These are phyloP conservation scores for Fusarium circinatum DNA, from an alignment of 2,329 filamentous ascomycete species.

Conservation along the genomic window DNA sequence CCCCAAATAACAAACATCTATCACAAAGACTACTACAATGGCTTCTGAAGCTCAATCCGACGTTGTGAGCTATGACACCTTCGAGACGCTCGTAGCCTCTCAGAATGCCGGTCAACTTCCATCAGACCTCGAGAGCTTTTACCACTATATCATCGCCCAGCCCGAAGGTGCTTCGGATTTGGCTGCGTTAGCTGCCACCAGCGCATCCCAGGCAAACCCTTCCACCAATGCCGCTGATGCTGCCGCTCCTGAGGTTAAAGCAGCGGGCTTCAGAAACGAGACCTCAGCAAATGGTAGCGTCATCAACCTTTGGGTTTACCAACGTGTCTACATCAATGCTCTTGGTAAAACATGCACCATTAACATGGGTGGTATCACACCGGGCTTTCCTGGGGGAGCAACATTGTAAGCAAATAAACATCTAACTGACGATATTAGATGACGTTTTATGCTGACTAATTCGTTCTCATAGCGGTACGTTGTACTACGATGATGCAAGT, in stretches of 20 bases:
- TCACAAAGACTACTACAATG: neutral
- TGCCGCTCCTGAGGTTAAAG: neutral
- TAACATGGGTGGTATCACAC: neutral
- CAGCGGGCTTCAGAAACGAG: neutral
- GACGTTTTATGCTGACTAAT: fast-evolving
- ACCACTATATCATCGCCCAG: neutral
- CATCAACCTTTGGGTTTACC: neutral
- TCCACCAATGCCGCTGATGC: fast-evolving
- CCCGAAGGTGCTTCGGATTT: neutral
- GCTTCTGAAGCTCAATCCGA: neutral
- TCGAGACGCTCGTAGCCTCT: neutral
- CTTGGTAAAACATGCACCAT: neutral
- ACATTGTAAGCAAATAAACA: neutral
- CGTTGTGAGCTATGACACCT: neutral
- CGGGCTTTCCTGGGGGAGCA: neutral
- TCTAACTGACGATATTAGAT: neutral
- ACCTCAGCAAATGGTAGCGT: neutral
- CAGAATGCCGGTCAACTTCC: neutral
- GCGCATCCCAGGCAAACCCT: neutral
- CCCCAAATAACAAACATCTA: neutral
- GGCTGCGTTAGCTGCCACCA: neutral
- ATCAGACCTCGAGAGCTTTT: neutral
- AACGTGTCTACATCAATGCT: neutral
- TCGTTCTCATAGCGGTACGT: neutral
- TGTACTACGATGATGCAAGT: neutral